Evolutionary conservation across 371 early-diverging fungal genomes (phyloP).

Genomic region (Coemansia sp.): DNA sequence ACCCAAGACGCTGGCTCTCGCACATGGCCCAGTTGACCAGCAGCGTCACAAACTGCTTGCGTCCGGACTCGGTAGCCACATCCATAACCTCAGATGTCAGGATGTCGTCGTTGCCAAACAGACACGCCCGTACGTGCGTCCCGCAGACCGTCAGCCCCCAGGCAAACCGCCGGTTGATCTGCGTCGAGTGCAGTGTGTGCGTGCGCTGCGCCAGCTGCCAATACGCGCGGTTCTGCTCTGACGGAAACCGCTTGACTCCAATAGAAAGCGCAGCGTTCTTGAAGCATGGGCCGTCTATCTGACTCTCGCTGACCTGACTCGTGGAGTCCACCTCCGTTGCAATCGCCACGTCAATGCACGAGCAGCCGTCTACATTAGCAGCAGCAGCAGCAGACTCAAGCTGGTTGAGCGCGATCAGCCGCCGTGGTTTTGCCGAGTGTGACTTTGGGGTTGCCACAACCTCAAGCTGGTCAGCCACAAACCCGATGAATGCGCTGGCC

Average conservation of each 20-base stretch:
- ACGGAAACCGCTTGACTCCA: conserved; percentile 5
- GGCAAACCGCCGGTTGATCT: conserved; percentile 19
- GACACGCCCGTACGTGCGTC: neutral
- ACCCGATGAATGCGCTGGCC: too few species aligned
- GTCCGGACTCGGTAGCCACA: neutral
- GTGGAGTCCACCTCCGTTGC: too few species aligned
- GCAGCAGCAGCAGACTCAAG: neutral
- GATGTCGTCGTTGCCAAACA: conserved; percentile 6
- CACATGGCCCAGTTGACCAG: conserved; percentile 11
- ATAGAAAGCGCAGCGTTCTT: neutral
- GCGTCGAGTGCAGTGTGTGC: neutral
- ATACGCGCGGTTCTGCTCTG: neutral
- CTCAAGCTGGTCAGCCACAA: too few species aligned
- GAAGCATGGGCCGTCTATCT: neutral
- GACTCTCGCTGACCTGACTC: too few species aligned
- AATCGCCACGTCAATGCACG: too few species aligned
- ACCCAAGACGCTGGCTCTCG: conserved; percentile 8
- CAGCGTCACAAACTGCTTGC: conserved; percentile 5
- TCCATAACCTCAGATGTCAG: conserved; percentile 5
- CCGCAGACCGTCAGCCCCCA: conserved; percentile 20
- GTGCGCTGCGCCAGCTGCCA: conserved; percentile 7
- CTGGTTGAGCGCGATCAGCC: too few species aligned
- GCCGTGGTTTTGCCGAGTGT: too few species aligned
- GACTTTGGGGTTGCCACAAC: too few species aligned
- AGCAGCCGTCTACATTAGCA: too few species aligned